Evolutionary conservation across 768 basidiomycete species (phyloP).

Genomic region (Termitomyces sp.): DNA sequence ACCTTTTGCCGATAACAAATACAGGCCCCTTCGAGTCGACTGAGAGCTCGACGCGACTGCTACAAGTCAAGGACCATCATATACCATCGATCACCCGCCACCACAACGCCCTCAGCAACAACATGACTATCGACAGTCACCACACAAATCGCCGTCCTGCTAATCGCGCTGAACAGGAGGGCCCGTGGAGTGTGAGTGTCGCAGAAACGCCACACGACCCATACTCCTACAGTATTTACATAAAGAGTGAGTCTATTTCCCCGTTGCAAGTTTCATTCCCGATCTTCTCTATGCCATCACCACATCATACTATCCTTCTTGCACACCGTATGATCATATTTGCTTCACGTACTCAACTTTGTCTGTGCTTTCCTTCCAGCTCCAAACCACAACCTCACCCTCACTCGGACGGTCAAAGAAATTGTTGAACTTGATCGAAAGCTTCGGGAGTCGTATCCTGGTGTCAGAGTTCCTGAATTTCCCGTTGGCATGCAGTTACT

Average conservation of each 20-base stretch:
- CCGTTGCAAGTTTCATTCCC: constrained; percentile 9
- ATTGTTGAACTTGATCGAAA: constrained; percentile 79
- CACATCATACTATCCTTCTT: background rate
- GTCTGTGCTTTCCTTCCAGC: constrained; percentile 40
- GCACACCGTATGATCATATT: background rate
- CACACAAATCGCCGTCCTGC: constrained; percentile 37
- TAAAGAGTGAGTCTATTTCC: constrained; percentile 70
- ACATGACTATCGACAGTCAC: constrained; percentile 15
- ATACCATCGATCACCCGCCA: constrained; percentile 26
- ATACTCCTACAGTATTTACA: constrained; percentile 74
- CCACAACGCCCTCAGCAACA: constrained; percentile 15
- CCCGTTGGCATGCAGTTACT: constrained; percentile 54
- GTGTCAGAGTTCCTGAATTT: constrained; percentile 50
- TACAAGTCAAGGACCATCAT: constrained; percentile 27
- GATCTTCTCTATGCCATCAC: constrained; percentile 4
- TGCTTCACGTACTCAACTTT: constrained; percentile 16
- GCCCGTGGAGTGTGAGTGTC: constrained; percentile 84
- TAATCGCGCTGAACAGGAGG: constrained; percentile 71
- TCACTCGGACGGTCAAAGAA: constrained; percentile 73
- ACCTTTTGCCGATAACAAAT: constrained; percentile 20
- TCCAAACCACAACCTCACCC: constrained; percentile 84
- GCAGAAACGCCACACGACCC: constrained; percentile 79
- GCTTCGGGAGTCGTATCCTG: constrained; percentile 61
- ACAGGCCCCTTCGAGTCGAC: background rate
- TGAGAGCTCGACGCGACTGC: background rate